Percentiles rank a stretch among this genome's conserved stretches.
phyloP scores from a whole-genome alignment of 495 filamentous ascomycete species.

The Aspergillus kassunensis region DNA sequence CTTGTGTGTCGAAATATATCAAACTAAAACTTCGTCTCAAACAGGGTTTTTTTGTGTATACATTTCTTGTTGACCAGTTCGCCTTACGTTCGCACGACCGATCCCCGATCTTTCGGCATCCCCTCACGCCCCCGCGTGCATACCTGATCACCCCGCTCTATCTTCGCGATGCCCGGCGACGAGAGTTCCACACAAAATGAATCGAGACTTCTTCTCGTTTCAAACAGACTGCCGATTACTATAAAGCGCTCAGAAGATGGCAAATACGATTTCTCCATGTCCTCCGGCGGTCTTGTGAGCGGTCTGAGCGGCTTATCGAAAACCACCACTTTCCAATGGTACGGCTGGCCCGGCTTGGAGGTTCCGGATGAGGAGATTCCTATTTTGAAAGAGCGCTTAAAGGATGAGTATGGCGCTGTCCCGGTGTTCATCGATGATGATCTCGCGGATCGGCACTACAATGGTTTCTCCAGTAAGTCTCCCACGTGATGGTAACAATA shows the following conservation, averaged over 20 bases:
- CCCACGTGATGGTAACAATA: background rate
- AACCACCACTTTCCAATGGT: slow-evolving; percentile 92
- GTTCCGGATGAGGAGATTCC: slow-evolving; percentile 67
- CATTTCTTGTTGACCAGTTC: background rate
- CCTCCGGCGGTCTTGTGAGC: slow-evolving; percentile 88
- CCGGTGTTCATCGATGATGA: slow-evolving; percentile 78
- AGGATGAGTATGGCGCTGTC: slow-evolving; percentile 67
- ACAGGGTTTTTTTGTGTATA: background rate
- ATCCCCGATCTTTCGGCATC: background rate
- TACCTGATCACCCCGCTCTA: background rate
- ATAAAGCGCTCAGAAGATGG: slow-evolving; percentile 87
- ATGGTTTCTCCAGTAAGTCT: slow-evolving; percentile 77
- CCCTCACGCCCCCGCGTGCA: background rate
- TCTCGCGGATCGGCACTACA: slow-evolving; percentile 77
- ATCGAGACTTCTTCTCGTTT: slow-evolving; percentile 71
- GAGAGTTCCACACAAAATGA: slow-evolving; percentile 32
- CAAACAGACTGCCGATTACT: slow-evolving; percentile 91
- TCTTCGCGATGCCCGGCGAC: slow-evolving; percentile 30
- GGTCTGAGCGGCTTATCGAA: slow-evolving; percentile 87
- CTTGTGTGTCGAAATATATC: background rate
- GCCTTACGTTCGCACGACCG: background rate
- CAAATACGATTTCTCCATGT: slow-evolving; percentile 85
- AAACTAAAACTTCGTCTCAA: background rate
- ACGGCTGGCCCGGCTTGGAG: slow-evolving; percentile 93
- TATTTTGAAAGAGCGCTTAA: slow-evolving; percentile 60